Percentiles rank a stretch among this genome's conserved stretches.
These are phyloP conservation scores for Phytophthora litchii DNA, from an alignment of 352 stramenopile species.

Conservation along the genomic window DNA sequence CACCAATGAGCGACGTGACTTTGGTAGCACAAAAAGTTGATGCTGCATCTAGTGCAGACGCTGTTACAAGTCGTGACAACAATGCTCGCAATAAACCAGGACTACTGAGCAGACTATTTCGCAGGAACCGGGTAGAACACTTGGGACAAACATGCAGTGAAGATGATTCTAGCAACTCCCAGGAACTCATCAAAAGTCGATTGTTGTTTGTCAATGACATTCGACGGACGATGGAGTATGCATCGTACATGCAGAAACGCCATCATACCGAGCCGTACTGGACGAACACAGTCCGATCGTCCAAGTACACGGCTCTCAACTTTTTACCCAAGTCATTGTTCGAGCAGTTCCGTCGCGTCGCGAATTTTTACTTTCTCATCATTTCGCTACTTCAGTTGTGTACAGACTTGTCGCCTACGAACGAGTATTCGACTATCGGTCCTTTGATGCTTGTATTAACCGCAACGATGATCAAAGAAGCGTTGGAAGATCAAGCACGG, in stretches of 20 bases:
- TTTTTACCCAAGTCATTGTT: constrained; percentile 96
- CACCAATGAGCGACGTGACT: constrained; percentile 5
- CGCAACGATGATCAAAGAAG: constrained; percentile 89
- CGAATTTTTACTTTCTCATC: constrained; percentile 97
- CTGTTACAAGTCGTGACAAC: background rate
- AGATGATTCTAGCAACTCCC: background rate
- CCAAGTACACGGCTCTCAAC: constrained; percentile 95
- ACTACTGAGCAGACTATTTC: constrained; percentile 18
- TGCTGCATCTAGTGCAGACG: constrained; percentile 16
- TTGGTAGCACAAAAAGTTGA: constrained; percentile 26
- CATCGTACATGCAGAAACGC: constrained; percentile 52
- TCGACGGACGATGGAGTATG: constrained; percentile 63
- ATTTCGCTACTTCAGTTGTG: constrained; percentile 95
- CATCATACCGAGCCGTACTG: constrained; percentile 47
- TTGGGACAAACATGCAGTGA: background rate
- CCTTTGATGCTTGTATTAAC: constrained; percentile 81
- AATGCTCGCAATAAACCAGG: background rate
- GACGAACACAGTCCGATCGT: constrained; percentile 78
- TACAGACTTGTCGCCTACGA: constrained; percentile 87
- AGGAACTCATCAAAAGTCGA: constrained; percentile 52
- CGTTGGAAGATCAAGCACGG: constrained; percentile 72
- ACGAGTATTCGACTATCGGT: constrained; percentile 87
- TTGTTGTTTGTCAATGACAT: constrained; percentile 80
- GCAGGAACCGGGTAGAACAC: constrained; percentile 17
- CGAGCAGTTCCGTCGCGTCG: constrained; percentile 95